These are phyloP conservation scores for Mycocentrospora acerina DNA, from an alignment of 2,329 filamentous ascomycete species.

Conservation along the genomic window DNA sequence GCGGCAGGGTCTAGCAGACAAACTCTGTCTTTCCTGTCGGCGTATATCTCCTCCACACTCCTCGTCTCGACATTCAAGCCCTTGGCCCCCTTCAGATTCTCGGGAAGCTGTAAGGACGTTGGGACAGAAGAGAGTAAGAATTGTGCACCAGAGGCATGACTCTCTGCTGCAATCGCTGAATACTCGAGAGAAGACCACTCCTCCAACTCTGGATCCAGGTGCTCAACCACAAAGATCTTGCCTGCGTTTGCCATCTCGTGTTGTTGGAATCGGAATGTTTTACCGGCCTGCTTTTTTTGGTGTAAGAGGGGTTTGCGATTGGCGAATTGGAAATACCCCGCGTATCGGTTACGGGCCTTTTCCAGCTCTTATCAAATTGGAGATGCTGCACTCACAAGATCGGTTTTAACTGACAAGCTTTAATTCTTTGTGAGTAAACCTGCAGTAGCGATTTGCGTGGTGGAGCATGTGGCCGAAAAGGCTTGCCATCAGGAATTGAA, in stretches of 20 bases:
- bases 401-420: slow-evolving; percentile 2
- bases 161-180: slow-evolving; percentile 80
- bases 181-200: slow-evolving; percentile 96
- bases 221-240: slow-evolving; percentile 91
- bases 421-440: neutral
- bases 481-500: slow-evolving; percentile 15
- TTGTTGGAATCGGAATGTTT: slow-evolving; percentile 15
- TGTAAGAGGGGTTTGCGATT: slow-evolving; percentile 20
- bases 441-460: slow-evolving; percentile 31
- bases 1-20: slow-evolving; percentile 90
- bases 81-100: slow-evolving; percentile 59
- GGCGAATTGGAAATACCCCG: slow-evolving; percentile 21
- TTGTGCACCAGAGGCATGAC: slow-evolving; percentile 62
- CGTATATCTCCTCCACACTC: slow-evolving; percentile 82
- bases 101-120: slow-evolving; percentile 60
- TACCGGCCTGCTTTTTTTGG: slow-evolving; percentile 15
- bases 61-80: slow-evolving; percentile 71
- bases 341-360: slow-evolving; percentile 4
- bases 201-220: slow-evolving; percentile 92
- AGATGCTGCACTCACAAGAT: too few relatives aligned
- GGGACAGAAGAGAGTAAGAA: slow-evolving; percentile 87
- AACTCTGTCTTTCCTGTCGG: slow-evolving; percentile 69
- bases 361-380: neutral
- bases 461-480: slow-evolving; percentile 23
- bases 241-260: slow-evolving; percentile 32